Evolutionary conservation across 140 eudicot genomes (phyloP), one percentile per base, ranked within the genome.

Genomic region (Flaveria floridana): DNA sequence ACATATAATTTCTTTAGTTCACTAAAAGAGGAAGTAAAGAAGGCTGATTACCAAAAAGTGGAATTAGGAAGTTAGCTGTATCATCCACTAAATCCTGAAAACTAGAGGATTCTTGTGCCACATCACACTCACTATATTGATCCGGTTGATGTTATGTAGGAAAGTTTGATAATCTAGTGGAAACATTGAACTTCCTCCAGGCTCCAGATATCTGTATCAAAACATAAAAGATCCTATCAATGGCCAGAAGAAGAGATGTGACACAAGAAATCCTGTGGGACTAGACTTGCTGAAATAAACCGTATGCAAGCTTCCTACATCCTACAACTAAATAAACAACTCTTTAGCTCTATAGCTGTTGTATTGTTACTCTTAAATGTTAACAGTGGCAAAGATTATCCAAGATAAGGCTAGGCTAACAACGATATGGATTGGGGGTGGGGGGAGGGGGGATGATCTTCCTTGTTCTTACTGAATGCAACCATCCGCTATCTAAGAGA

Each of bases 211-310:
- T 78, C 86, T 71, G 79, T 72, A 76, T 73, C 80, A 76, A 79
- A 79, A 58, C 77, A 68, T 77, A 78, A 74, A 80, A 59, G 80
- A 83, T 58, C 85, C 88, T 82, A 83, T 81, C 81, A 85, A 79
- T 79, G 86, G 85, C 78, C 75, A 84, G 76, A 77, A 82, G 78
- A 62, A 56, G 79, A 56, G 83, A 79, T 74, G 81, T 70, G 86
- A 82, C 83, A 76, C 74, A 77, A 77, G 87, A 88, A 79, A 62
- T 80, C 86, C 93, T 83, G 62, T 18, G 76, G 85, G 83, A 79
- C 68, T 74, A 61, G 83, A 85, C 91, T 89, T 87, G 76, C 86
- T 79, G 84, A 80, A 82, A 67, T 69, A 79, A 47, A 59, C 18
- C 6, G 37, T 30, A 30, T 30, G 37, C 37, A 30, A 30, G 37